Evolutionary conservation across 495 filamentous ascomycete genomes (phyloP).

Genomic region (Hypoxylon crocopeplum): DNA sequence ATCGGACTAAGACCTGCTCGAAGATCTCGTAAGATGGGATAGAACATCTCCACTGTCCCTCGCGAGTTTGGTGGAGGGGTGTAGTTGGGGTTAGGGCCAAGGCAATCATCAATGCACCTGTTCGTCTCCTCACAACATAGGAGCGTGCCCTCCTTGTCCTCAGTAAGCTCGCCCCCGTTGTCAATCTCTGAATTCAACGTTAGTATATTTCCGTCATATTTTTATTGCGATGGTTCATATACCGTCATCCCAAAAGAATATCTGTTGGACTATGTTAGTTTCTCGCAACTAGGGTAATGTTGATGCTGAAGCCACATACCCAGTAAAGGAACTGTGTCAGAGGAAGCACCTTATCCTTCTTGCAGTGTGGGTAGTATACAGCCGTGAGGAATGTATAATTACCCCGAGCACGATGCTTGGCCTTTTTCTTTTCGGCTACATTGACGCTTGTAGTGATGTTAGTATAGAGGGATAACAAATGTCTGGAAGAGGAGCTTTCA

Average conservation of each 20-base stretch:
- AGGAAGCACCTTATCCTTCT: conserved; percentile 34
- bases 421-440: conserved; percentile 36
- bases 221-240: too few species aligned
- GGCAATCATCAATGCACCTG: conserved; percentile 35
- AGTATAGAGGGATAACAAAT: neutral
- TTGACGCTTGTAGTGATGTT: conserved; percentile 22
- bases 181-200: conserved; percentile 29
- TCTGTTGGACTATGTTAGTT: conserved; percentile 5
- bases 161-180: conserved; percentile 37
- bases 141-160: conserved; percentile 31
- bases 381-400: conserved; percentile 36
- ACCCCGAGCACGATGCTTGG: conserved; percentile 36
- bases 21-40: conserved; percentile 35
- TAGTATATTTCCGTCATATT: neutral
- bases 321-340: conserved; percentile 38
- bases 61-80: conserved; percentile 27
- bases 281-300: neutral
- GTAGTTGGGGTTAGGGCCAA: conserved; percentile 33
- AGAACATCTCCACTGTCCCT: conserved; percentile 36
- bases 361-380: conserved; percentile 38
- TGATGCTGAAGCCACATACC: conserved; percentile 12
- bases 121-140: conserved; percentile 34
- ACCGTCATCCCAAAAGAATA: conserved; percentile 43
- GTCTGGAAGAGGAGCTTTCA: neutral
- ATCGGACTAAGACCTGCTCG: conserved; percentile 26